Conservation (phyloP, 129 eudicot species). For the Chrysanthemum seticuspe region DNA sequence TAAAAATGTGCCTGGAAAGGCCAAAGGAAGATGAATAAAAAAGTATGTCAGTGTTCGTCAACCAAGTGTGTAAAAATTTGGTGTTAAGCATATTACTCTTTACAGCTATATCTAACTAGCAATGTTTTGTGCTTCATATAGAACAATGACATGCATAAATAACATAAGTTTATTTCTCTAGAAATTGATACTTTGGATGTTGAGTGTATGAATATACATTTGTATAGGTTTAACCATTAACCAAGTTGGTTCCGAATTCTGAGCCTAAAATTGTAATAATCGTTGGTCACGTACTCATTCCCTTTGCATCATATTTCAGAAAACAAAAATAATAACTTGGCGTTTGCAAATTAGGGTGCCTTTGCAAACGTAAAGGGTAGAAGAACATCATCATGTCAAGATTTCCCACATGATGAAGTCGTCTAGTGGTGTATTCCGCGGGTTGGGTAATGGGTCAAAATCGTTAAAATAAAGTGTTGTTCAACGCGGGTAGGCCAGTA, state of each 20-base stretch:
- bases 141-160: neutral
- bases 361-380: neutral
- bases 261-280: neutral
- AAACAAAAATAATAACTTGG: neutral
- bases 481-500: too few relatives aligned
- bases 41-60: neutral
- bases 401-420: too few relatives aligned
- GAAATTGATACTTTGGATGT: neutral
- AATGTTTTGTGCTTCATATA: neutral
- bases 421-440: too few relatives aligned
- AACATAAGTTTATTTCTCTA: neutral
- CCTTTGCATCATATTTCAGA: neutral
- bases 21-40: conserved; percentile 3
- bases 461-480: too few relatives aligned
- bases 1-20: conserved; percentile 53
- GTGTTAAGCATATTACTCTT: neutral
- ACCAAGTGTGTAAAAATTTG: neutral
- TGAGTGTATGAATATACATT: neutral
- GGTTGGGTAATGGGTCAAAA: too few relatives aligned
- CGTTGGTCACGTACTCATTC: neutral
- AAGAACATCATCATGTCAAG: neutral
- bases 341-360: neutral
- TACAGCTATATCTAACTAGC: neutral
- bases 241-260: neutral
- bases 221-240: neutral